Evolutionary conservation across 2,329 filamentous ascomycete genomes (phyloP).

Genomic region (Trichoderma endophyticum): DNA sequence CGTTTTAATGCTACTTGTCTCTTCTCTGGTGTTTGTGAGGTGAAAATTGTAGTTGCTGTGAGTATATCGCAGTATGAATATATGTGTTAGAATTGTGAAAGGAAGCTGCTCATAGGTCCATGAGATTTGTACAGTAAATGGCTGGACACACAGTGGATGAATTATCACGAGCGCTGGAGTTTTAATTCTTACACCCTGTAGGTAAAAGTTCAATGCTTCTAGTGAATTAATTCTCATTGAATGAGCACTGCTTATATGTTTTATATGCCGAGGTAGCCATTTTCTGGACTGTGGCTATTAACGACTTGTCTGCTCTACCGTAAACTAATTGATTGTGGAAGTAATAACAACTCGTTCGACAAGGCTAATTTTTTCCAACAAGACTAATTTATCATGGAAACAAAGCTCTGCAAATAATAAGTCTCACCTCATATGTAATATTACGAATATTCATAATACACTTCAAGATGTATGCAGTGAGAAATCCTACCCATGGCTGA

Average conservation of each 20-base stretch:
- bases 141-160: not conserved
- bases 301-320: not conserved
- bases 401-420: not conserved
- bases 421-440: not conserved
- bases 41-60: not conserved
- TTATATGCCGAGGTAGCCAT: not conserved
- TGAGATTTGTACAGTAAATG: not conserved
- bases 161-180: not conserved
- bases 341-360: not conserved
- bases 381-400: not conserved
- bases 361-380: not conserved
- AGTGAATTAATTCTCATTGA: not conserved
- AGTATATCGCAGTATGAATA: not conserved
- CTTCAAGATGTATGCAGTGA: not conserved
- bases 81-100: not conserved
- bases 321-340: not conserved
- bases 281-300: not conserved
- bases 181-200: not conserved
- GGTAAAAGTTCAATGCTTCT: not conserved
- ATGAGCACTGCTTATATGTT: not conserved
- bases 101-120: not conserved
- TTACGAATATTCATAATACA: not conserved
- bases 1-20: conserved; percentile 38
- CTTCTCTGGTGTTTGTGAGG: not conserved
- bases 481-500: not conserved